Base-by-base conservation (phyloP, 148 eudicot genomes). In the Diospyros lotus region DNA sequence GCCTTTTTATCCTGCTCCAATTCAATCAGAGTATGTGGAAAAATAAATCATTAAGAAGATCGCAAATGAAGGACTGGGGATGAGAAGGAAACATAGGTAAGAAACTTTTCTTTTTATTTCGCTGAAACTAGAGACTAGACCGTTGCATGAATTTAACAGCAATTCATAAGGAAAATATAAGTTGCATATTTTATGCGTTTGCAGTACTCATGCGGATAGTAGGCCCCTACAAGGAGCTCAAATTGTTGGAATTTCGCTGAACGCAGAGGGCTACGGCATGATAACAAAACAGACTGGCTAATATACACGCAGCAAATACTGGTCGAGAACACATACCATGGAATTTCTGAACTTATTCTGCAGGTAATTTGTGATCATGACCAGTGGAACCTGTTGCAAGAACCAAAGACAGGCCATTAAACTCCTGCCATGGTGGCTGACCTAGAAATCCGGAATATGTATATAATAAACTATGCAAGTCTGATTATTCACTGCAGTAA, bases 271-370 rank as follows among this genome's bases (percentile, higher is more conserved):
- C 5, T 65, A 61, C 63, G 56, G 62, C 71, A 73, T 2, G 58
- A 48, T 63, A 1, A 42, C 41, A 71, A 60, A 39, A 43, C 38
- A 7, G 8, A 50, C 39, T 41, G 10, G 18, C 53, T 42, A 14
- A 60, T 42, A 64, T 55, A 64, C 3, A 73, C 48, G 56, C 42
- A 51, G 42, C 48, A 10, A 10, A 73, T 60, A 44, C 3, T n/a
- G 56, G 39, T 42, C 51, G 67, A 76, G 69, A 61, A 62, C 43
- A 52, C 83, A 67, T 86, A 94, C 98, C 97, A 94, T 92, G 5
- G 97, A 92, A 58, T 85, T 92, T 72, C 83, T 78, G 85, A 89
- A 94, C 86, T 90, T 92, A 77, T 85, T 74, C 77, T 92, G 94
- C 86, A 94, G 69, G 81, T 58, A 85, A 79, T 86, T 94, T 76